Conservation (phyloP, 345 rosid genomes). For the Aquilaria yunnanensis region DNA sequence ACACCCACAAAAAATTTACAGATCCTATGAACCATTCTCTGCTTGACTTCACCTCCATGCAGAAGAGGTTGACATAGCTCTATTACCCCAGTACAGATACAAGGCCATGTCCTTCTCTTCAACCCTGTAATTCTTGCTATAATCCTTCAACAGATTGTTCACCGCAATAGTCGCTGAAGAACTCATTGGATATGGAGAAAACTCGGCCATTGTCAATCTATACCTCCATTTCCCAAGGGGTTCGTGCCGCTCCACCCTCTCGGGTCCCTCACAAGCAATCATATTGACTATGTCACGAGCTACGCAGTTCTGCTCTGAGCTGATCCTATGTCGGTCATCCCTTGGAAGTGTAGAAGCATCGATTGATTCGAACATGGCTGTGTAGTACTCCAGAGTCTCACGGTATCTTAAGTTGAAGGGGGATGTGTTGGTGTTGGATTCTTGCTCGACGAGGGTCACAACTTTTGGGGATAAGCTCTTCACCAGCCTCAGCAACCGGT, state of each 20-base stretch:
- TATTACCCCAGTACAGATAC: conserved; percentile 62
- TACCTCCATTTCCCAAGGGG: conserved; percentile 66
- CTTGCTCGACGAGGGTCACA: conserved; percentile 76
- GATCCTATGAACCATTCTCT: not conserved
- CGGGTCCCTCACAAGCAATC: conserved; percentile 76
- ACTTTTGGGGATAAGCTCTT: conserved; percentile 78
- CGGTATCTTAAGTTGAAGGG: conserved; percentile 57
- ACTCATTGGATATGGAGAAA: conserved; percentile 36
- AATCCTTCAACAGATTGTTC: conserved; percentile 37
- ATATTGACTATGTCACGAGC: conserved; percentile 85
- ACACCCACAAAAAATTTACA: conserved; percentile 14
- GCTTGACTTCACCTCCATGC: conserved; percentile 51
- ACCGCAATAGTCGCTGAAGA: conserved; percentile 31
- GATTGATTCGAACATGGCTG: conserved; percentile 81
- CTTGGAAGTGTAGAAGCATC: conserved; percentile 41
- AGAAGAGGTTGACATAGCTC: conserved; percentile 64
- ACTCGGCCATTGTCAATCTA: conserved; percentile 67
- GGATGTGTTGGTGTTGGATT: conserved; percentile 75
- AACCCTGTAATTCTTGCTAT: conserved; percentile 39
- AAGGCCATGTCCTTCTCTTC: conserved; percentile 48
- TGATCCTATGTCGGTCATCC: conserved; percentile 61
- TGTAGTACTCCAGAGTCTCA: conserved; percentile 63
- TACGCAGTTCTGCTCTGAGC: conserved; percentile 79
- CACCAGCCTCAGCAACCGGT: conserved; percentile 64
- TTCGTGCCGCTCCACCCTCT: conserved; percentile 85